Percentiles rank a stretch among this genome's conserved stretches.
Conservation (phyloP, 164 flowering plant species). For the Stephania yunnanensis region DNA sequence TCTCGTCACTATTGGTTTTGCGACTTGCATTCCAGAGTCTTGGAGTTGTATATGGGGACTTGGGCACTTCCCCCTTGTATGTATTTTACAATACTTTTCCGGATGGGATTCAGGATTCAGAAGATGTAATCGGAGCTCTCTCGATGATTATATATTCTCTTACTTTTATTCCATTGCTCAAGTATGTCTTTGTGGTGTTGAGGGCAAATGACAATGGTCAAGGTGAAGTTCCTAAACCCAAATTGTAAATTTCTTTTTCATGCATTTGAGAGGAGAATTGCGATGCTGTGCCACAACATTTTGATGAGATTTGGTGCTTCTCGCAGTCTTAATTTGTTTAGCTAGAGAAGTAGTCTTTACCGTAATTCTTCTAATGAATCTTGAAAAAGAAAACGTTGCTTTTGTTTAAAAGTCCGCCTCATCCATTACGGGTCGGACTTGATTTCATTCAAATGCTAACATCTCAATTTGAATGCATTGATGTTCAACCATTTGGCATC, state of each 20-base stretch:
- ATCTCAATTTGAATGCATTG: background rate
- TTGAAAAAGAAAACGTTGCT: background rate
- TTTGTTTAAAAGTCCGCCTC: background rate
- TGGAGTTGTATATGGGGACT: constrained; percentile 94
- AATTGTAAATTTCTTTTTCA: background rate
- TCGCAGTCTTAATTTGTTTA: background rate
- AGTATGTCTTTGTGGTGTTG: constrained; percentile 81
- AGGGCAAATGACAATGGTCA: constrained; percentile 93
- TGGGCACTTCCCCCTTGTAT: constrained; percentile 96
- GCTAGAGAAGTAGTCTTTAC: background rate
- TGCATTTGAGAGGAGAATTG: background rate
- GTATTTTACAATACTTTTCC: constrained; percentile 97
- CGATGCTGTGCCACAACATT: background rate
- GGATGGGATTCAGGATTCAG: constrained; percentile 47
- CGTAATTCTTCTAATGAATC: background rate
- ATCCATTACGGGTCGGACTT: background rate
- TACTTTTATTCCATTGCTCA: constrained; percentile 79
- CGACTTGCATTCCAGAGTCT: constrained; percentile 91
- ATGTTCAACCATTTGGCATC: background rate
- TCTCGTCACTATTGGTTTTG: constrained; percentile 62
- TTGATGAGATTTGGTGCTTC: background rate
- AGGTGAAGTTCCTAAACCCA: constrained; percentile 37
- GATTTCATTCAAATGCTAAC: background rate
- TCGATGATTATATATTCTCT: constrained; percentile 92
- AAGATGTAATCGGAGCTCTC: constrained; percentile 90